These are phyloP conservation scores for Colletotrichum lini DNA, from an alignment of 2,329 filamentous ascomycete genomes.

Conservation along the genomic window DNA sequence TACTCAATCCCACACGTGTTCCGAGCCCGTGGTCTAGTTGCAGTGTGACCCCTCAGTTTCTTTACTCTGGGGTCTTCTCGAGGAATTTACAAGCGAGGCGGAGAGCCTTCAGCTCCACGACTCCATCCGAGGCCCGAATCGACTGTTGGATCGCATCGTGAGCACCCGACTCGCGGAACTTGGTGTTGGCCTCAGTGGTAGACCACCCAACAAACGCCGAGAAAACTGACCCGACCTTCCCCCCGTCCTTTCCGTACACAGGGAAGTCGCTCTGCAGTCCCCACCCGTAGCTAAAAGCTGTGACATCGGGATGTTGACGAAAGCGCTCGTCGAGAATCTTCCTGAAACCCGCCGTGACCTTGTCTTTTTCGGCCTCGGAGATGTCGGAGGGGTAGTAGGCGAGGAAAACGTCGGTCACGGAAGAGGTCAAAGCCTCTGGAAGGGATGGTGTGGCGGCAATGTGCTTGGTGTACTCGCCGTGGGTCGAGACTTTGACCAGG, in stretches of 20 bases:
- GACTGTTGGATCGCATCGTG: background rate
- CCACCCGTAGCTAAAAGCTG: constrained; percentile 18
- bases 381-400: constrained; percentile 39
- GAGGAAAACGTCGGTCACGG: constrained; percentile 42
- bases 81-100: background rate
- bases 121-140: background rate
- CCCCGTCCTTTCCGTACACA: background rate
- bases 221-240: constrained; percentile 1
- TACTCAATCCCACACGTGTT: background rate
- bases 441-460: constrained; percentile 39
- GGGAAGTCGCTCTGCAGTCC: constrained; percentile 24
- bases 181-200: background rate
- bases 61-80: background rate
- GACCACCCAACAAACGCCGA: constrained; percentile 20
- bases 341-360: constrained; percentile 1
- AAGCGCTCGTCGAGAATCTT: constrained; percentile 34
- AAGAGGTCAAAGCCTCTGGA: constrained; percentile 40
- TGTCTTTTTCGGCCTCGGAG: constrained; percentile 10
- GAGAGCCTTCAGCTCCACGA: background rate
- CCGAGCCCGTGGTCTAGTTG: too few species aligned
- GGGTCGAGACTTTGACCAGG: constrained; percentile 42
- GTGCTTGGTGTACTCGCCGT: constrained; percentile 46
- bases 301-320: background rate
- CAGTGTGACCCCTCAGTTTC: too few species aligned
- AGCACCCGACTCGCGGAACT: background rate